Base-by-base conservation (phyloP, 441 rosid genomes). In the Erysimum pusillum region DNA sequence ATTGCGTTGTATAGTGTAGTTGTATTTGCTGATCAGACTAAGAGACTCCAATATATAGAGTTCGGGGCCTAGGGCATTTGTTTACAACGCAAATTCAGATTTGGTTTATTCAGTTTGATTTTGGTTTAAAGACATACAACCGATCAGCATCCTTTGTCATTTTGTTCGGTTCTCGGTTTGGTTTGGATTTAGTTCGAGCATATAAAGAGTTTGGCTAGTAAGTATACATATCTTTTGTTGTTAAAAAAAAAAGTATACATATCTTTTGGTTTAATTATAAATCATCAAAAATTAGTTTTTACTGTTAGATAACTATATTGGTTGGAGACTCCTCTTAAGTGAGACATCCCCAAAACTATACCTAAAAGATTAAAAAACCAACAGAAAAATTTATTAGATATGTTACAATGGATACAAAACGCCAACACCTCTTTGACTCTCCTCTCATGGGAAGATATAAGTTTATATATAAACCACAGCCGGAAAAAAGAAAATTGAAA, bases 361-460 rank as follows among this genome's bases (percentile, higher is more conserved):
- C 42, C 12, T 36, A 62, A 31, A 22, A 72, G 25, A 17, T 31
- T 60, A 1, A 39, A 56, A 56, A 74, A 45, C 35, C 52, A 67
- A 66, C 67, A 64, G 9, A 38, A 58, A 38, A 0, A 2, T 58
- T 76, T 76, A 70, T 70, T 56, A 46, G 31, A 77, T 77, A 63
- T 63, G 80, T 77, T 77, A 77, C 80, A 77, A 71, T 70, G 76
- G 65, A 77, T 77, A 77, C 76, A 77, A 49, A 65, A 65, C 49
- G 22, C 67, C 72, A 64, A 71, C 48, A 45, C 71, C 71, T 56
- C 67, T 48, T 44, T 61, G 28, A 17, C 61, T 7, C 62, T 35
- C 53, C 36, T 54, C 64, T 15, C 67, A 67, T 48, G 54, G 73
- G 22, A 15, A 52, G 53, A 70, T 54, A 25, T 18, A 56, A 46